Conservation (phyloP, 75 land plant species). For the Chamaecyparis obtusa region DNA sequence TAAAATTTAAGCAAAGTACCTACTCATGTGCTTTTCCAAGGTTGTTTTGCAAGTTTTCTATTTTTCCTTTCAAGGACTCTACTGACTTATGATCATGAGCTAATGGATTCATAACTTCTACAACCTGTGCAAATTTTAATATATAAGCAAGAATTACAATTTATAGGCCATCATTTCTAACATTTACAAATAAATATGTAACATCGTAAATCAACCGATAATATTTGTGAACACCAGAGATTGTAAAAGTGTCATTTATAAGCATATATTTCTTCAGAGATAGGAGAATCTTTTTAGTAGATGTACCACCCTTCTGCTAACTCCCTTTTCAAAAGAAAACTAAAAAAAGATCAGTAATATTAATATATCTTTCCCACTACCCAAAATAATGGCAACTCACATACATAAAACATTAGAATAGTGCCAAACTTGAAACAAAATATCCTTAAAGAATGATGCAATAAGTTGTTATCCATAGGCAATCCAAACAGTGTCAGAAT, state of each 20-base stretch:
- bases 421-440: background rate
- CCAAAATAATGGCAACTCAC: background rate
- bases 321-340: background rate
- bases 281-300: background rate
- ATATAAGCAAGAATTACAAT: slow-evolving; percentile 6
- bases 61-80: slow-evolving; percentile 78
- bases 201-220: background rate
- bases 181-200: background rate
- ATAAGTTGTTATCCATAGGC: background rate
- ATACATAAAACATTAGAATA: background rate
- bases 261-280: background rate
- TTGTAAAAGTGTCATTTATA: background rate
- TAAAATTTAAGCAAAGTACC: slow-evolving; percentile 35
- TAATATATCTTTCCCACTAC: background rate
- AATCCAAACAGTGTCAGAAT: background rate
- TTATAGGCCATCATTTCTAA: background rate
- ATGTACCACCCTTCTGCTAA: background rate
- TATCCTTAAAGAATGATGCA: background rate
- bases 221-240: background rate
- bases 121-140: slow-evolving; percentile 52
- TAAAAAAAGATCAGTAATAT: background rate
- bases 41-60: slow-evolving; percentile 80
- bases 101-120: slow-evolving; percentile 92
- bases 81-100: slow-evolving; percentile 91
- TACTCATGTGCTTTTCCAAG: slow-evolving; percentile 80